phyloP scores from a whole-genome alignment of 371 early-diverging fungal genomes.

The Cladochytrium tenue region DNA sequence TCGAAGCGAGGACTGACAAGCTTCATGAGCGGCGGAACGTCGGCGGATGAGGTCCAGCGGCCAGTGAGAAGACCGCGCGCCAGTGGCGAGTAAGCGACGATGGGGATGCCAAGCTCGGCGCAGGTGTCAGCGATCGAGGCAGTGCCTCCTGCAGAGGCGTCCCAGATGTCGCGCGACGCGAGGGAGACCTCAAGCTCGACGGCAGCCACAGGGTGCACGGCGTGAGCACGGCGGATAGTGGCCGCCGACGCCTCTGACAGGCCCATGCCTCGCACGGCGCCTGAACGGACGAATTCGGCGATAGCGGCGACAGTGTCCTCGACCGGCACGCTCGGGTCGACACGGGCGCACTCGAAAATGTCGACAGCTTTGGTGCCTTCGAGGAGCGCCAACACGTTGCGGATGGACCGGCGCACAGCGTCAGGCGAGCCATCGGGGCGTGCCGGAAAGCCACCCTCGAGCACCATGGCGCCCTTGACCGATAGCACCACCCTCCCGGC shows the following conservation, averaged over 20 bases:
- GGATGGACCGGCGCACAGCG: background rate
- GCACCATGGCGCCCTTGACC: too few species aligned
- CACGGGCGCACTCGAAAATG: constrained; percentile 44
- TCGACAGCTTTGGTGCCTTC: constrained; percentile 57
- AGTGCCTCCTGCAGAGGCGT: too few species aligned
- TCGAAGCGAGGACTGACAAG: too few species aligned
- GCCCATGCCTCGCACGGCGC: constrained; percentile 52
- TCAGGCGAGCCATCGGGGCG: too few species aligned
- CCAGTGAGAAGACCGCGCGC: constrained; percentile 49
- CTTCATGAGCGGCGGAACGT: too few species aligned
- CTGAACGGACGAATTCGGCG: constrained; percentile 56
- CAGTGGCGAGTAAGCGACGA: constrained; percentile 48
- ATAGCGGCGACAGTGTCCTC: constrained; percentile 57
- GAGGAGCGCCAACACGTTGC: too few species aligned
- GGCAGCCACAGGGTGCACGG: constrained; percentile 67
- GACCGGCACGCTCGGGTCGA: constrained; percentile 34
- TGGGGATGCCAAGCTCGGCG: constrained; percentile 61
- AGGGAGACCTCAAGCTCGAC: constrained; percentile 46
- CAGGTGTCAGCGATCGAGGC: constrained; percentile 53
- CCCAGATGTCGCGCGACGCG: constrained; percentile 38
- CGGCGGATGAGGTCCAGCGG: constrained; percentile 42
- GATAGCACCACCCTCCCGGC: too few species aligned
- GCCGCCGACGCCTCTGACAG: constrained; percentile 60
- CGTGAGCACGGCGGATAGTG: constrained; percentile 58
- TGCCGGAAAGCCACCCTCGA: too few species aligned